Percentiles rank a stretch among this genome's conserved stretches.
Evolutionary conservation across 2,329 filamentous ascomycete species (phyloP).

Genomic region (Scytalidium lignicola): DNA sequence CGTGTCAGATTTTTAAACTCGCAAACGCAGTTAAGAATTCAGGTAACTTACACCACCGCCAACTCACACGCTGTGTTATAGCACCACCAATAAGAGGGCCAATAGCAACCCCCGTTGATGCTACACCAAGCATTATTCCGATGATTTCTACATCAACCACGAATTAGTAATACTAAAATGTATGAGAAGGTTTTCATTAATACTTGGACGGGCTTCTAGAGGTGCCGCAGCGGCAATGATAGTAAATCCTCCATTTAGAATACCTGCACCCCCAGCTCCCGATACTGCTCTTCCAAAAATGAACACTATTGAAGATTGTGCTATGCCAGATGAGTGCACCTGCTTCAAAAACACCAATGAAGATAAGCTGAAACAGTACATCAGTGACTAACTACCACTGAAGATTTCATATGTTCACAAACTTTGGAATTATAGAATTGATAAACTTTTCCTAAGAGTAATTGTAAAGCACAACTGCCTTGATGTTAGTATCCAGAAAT

Average conservation of each 20-base stretch:
- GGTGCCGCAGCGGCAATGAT: conserved; percentile 37
- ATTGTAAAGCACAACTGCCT: conserved; percentile 12
- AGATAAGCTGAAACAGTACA: background rate
- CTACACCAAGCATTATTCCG: background rate
- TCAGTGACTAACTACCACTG: conserved; percentile 21
- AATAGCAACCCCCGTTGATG: background rate
- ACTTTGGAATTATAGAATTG: conserved; percentile 13
- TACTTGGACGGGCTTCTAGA: conserved; percentile 11
- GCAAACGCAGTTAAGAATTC: conserved; percentile 8
- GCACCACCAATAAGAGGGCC: conserved; percentile 9
- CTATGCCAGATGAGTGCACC: conserved; percentile 50
- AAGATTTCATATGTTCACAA: conserved; percentile 17
- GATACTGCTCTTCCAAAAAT: conserved; percentile 50
- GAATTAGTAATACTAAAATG: background rate
- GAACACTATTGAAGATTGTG: conserved; percentile 45
- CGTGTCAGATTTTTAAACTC: no score
- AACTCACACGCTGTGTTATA: conserved; percentile 7
- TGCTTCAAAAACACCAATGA: conserved; percentile 39
- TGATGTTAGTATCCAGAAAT: background rate
- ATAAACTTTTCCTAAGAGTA: conserved; percentile 13
- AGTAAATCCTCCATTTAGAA: conserved; percentile 46
- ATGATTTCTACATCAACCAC: background rate
- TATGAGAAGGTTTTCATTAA: background rate
- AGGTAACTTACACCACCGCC: conserved; percentile 20
- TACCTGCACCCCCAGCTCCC: conserved; percentile 45